Base-by-base conservation (phyloP, 1,139 yeast genomes). In the Saccharomyces hybrid region DNA sequence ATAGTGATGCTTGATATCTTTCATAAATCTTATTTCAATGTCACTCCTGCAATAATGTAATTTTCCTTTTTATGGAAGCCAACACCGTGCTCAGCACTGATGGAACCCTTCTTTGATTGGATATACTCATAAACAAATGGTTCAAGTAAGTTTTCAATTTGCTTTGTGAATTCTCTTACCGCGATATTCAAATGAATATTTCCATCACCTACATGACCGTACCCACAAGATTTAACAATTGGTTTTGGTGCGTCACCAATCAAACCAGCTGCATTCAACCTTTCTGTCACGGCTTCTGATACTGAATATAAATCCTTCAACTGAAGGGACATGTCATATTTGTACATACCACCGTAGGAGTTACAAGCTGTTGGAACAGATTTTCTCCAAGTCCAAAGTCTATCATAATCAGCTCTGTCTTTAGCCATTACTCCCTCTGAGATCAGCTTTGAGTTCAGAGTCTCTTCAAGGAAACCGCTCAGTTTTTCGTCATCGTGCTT, bases 171-270 rank as follows among this genome's bases (percentile, higher is more conserved):
- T 64, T 82, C 78, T 69, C 97, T 80, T n/a, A 89, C 95, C 51
- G 93, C 84, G 51, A 91, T 95, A 68, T 91, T 91, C 68, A 91
- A 80, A 70, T 91, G 98, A 64, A 91, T 77, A 73, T 91, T 91
- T 53, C 98, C 97, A 69, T 91, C 98, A 55, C 98, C 98, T 66
- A 91, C 79, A 66, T 91, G 98, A 27, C 98, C 98, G 65, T 90
- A 91, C 1, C 98, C 98, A 59, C 90, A 82, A 3, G 95, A 95
- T 57, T 83, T 85, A 51, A 88, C 83, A 4, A 87, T 97, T 3
- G 97, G 96, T 48, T 59, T 63, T 26, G 56, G 54, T 2, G 74
- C 78, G 57, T 86, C 93, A 55, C 86, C 89, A 26, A 85, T 75
- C 51, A 91, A 73, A 1, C 81, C 84, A 27, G 80, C 79, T 27